Base-by-base conservation (phyloP, 1,284 basidiomycete species). In the Gymnopus androsaceus region DNA sequence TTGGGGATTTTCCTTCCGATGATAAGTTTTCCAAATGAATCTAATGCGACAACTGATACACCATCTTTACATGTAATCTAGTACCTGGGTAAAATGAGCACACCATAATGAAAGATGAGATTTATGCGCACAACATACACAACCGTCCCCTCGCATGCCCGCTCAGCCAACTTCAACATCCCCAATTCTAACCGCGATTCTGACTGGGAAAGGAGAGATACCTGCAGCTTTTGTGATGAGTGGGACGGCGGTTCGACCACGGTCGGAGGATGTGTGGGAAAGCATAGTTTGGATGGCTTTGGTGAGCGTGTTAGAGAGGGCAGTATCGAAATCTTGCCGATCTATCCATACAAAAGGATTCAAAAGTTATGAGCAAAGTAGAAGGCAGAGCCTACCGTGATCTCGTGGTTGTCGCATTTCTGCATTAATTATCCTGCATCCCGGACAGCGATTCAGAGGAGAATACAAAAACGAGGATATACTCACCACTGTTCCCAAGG, bases 401-500 rank as follows among this genome's bases (percentile, higher is more conserved):
- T 87, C 87, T 61, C 79, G 83, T 0, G 84, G 85, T 63, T 89
- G 89, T 51, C 82, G 78, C 21, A 90, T 74, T 70, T 88, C 87
- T 4, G 82, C 86, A 54, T 89, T 90, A 60, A 90, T 82, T 17
- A 84, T 72, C 89, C 88, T 91, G 63, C 17, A 49, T 17, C 28
- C 12, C 38, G 23, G 45, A 12, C 12, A 33, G 41, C 37, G 11
- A 23, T 31, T n/a, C 17, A 27, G 28, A n/a, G n/a, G n/a, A n/a
- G n/a, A 25, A 31, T 3, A 44, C 14, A 14, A 27, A 6, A 38
- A 55, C 50, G 17, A 31, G 41, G 19, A 4, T 6, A n/a, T 23
- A 60, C 67, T 27, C 38, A 89, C 89, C 89, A 92, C 71, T 89
- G 84, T 66, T 92, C 90, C 89, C 89, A 92, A 59, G 88, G 83